A percentile compares a stretch with the other conserved stretches of the same genome.
Evolutionary conservation across 805 yeast genomes (phyloP).

Genomic region (Monosporozyma aquatica): DNA sequence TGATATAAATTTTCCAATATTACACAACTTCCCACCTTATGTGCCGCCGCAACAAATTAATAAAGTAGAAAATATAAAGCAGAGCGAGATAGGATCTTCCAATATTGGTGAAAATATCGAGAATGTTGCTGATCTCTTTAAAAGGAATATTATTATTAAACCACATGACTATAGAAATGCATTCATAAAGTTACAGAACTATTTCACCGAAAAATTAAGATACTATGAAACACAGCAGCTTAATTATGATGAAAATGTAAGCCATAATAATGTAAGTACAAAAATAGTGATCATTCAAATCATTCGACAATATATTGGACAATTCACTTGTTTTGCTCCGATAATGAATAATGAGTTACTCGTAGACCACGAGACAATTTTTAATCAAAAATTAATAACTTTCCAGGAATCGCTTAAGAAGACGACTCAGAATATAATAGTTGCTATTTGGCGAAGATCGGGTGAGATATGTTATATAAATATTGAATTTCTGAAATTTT

Average conservation of each 20-base stretch:
- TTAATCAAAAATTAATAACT: slow-evolving; percentile 50
- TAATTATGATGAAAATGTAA: too few species aligned
- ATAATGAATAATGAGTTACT: slow-evolving; percentile 63
- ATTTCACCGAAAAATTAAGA: slow-evolving; percentile 12
- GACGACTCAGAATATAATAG: slow-evolving; percentile 58
- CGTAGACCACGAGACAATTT: slow-evolving; percentile 49
- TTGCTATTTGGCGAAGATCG: slow-evolving; percentile 77
- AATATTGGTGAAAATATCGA: slow-evolving; percentile 17
- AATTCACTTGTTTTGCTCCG: slow-evolving; percentile 69
- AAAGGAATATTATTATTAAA: slow-evolving; percentile 12
- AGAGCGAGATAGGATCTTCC: slow-evolving; percentile 10
- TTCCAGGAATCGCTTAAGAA: slow-evolving; percentile 40
- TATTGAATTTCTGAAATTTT: slow-evolving; percentile 59
- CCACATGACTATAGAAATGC: slow-evolving; percentile 21
- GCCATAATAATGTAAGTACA: too few species aligned
- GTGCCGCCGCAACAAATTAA: too few species aligned
- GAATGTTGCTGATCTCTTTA: slow-evolving; percentile 17
- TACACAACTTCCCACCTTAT: too few species aligned
- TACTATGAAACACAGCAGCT: background rate
- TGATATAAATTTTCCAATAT: too few species aligned
- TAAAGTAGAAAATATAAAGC: background rate
- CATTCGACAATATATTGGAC: slow-evolving; percentile 47
- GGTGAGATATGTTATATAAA: slow-evolving; percentile 78
- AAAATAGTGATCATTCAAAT: background rate
- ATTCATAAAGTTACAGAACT: slow-evolving; percentile 12